Base-by-base conservation (phyloP, 495 filamentous ascomycete species). In the Xylaria longipes region DNA sequence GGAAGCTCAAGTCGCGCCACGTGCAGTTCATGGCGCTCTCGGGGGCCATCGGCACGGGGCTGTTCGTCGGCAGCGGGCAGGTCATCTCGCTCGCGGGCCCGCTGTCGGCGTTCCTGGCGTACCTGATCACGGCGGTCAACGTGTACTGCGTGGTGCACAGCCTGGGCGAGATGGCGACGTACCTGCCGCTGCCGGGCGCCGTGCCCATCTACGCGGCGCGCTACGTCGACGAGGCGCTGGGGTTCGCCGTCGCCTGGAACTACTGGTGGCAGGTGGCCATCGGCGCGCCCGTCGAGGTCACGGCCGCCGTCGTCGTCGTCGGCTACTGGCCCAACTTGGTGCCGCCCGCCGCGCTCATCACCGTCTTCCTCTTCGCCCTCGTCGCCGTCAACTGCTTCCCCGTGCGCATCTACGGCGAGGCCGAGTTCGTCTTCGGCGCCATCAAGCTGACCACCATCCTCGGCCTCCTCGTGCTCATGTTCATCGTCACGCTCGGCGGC, bases 201-300 rank as follows among this genome's bases (percentile, higher is more conserved):
- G 78, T 87, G 29, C 82, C 83, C 5, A 74, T 91, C 29, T 93
- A 92, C 68, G 91, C 91, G 54, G 83, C 91, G 60, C 89, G 91
- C 65, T 89, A 91, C 69, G 88, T 93, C 68, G 90, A 92, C 70
- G 89, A 89, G 46, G 90, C 89, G 71, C 79, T 93, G 75, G 91
- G 91, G 8, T 92, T 93, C 73, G 88, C 91, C 48, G 90, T 93
- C 76, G 90, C 91, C 46, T 92, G 90, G 90, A 92, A 91, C 72
- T 89, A 79, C 37, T 82, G 76, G 75, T 78, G 80, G 41, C 75
- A 77, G 33, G 71, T 76, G n/a, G 75, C 78, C 35, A 80, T 82
- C 31, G 80, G 79, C 5, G 79, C 81, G 33, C 79, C 81, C 1
- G 78, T 81, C 65, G 82, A 84, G 54, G 77, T 80, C 6, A 80